A percentile compares a stretch with the other conserved stretches of the same genome.
These are phyloP conservation scores for Syzygium aqueum DNA, from an alignment of 345 rosid species.

Conservation along the genomic window DNA sequence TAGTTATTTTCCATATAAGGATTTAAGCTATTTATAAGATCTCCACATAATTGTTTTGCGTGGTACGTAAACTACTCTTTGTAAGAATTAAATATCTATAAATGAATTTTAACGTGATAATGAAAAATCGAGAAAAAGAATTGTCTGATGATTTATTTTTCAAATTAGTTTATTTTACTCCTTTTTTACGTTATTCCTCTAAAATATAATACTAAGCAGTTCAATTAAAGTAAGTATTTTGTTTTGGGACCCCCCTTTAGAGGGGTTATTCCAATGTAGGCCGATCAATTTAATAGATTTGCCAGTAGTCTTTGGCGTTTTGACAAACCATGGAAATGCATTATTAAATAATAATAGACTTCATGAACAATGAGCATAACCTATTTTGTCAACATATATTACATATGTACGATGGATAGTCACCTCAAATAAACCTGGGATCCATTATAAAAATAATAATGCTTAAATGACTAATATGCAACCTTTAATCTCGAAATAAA, in stretches of 20 bases:
- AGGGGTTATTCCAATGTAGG: not conserved
- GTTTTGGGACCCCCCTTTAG: not conserved
- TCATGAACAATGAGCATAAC: not conserved
- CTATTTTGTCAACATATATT: not conserved
- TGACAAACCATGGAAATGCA: not conserved
- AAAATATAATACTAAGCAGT: not conserved
- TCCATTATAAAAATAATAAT: not conserved
- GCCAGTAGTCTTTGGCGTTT: not conserved
- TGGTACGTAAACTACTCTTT: not conserved
- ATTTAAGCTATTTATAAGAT: no score
- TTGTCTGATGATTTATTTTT: not conserved
- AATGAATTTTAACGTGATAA: not conserved
- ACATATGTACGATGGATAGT: not conserved
- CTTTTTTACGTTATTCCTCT: not conserved
- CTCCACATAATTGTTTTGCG: not conserved
- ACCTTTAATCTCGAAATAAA: not conserved
- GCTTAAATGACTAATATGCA: not conserved
- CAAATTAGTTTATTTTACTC: not conserved
- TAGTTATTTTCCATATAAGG: not conserved
- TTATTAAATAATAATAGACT: not conserved
- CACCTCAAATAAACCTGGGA: not conserved
- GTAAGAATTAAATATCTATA: not conserved
- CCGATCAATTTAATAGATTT: not conserved
- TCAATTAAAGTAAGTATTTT: not conserved
- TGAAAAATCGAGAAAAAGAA: not conserved